Base-by-base conservation (phyloP, 768 basidiomycete genomes). In the Pleurotus ostreatus region DNA sequence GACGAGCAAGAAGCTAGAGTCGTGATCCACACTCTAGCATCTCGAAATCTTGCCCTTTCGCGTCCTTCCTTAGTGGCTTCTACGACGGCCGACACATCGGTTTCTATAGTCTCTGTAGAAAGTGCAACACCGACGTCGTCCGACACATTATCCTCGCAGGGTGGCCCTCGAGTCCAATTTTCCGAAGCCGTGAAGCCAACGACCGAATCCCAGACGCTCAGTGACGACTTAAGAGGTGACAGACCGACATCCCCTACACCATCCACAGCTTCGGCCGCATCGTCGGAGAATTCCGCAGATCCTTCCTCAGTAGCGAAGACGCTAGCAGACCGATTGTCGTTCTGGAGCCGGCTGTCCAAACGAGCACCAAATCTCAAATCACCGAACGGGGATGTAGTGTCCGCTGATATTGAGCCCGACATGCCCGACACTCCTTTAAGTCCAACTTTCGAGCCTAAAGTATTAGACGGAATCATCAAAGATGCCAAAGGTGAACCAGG, bases 301-400 rank as follows among this genome's bases (percentile, higher is more conserved):
- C 70, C 70, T 12, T 74, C 80, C 3, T 81, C 82, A 6, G 74
- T 91, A 8, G 79, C 82, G 43, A 87, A 84, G 62, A 78, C 81
- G 1, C 69, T 92, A 12, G 82, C 87, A 5, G 72, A 74, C 8
- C 80, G 85, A 30, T 72, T 92, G 44, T 89, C 89, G 1, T 92
- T 91, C 64, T 92, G 91, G 91, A 81, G 73, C 55, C 76, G 79
- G 49, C 66, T 85, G 16, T 81, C 85, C 8, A 82, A 78, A 60
- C 76, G 80, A 37, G 70, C 70, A 22, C 52, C 58, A 7, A 56
- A 60, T 6, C 39, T 56, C n/a, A 41, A 53, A 9, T 54, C 56
- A 16, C 48, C 59, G n/a, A 51, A 44, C 25, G 56, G 55, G 23
- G 12, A 15, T 16, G 9, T 12, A 25, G 12, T 20, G 13, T 20